These are phyloP conservation scores for Adansonia digitata DNA, from an alignment of 345 rosid species.

Conservation along the genomic window DNA sequence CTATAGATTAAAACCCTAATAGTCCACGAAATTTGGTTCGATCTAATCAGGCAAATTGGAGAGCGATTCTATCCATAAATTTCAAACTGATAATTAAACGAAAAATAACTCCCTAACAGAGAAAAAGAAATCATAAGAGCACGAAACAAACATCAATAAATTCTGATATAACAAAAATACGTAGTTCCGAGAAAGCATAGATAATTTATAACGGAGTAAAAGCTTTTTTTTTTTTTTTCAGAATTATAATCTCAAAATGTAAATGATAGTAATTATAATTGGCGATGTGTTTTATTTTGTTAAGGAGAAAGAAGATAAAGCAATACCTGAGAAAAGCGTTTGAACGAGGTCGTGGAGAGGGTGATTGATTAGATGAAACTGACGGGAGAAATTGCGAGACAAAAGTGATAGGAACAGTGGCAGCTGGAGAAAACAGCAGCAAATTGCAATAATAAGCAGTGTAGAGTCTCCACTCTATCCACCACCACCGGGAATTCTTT, in stretches of 20 bases:
- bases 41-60: not conserved
- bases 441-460: no score
- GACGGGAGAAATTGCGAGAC: not conserved
- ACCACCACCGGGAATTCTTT: not conserved
- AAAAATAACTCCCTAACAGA: not conserved
- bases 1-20: not conserved
- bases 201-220: not conserved
- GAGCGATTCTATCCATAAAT: not conserved
- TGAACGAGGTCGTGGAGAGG: not conserved
- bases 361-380: not conserved
- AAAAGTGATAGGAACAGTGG: not conserved
- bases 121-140: not conserved
- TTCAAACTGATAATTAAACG: not conserved
- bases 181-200: not conserved
- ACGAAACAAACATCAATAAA: not conserved
- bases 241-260: not conserved
- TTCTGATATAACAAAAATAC: not conserved
- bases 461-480: not conserved
- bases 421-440: not conserved
- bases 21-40: not conserved
- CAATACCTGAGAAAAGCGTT: slow-evolving; percentile 9
- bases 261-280: not conserved
- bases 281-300: not conserved
- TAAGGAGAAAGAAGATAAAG: not conserved
- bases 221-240: no score